A percentile compares a stretch with the other conserved stretches of the same genome.
phyloP scores from a whole-genome alignment of 306 rosid genomes.

The Abrus precatorius region DNA sequence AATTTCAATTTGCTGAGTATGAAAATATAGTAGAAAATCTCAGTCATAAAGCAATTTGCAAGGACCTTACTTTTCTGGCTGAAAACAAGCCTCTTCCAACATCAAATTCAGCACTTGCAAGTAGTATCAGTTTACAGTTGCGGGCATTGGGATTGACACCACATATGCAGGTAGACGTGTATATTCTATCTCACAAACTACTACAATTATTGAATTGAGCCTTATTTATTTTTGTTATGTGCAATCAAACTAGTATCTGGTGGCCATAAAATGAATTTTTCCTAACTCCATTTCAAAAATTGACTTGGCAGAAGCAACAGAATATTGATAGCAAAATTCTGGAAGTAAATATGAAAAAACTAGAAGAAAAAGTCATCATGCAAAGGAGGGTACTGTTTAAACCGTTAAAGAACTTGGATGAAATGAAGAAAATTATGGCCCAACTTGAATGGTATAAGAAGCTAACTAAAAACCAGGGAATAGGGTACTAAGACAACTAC shows the following conservation, averaged over 20 bases:
- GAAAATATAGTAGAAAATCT: slow-evolving; percentile 50
- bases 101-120: slow-evolving; percentile 34
- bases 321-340: background rate
- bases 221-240: too few relatives aligned
- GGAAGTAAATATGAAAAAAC: background rate
- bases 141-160: slow-evolving; percentile 48
- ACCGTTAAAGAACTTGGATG: slow-evolving; percentile 50
- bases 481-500: slow-evolving; percentile 76
- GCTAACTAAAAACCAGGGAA: background rate
- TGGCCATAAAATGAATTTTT: background rate
- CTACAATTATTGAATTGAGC: too few relatives aligned
- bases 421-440: slow-evolving; percentile 53
- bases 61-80: background rate
- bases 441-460: slow-evolving; percentile 78
- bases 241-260: too few relatives aligned
- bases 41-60: slow-evolving; percentile 30
- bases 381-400: slow-evolving; percentile 28
- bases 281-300: background rate
- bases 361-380: background rate
- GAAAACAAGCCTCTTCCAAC: background rate
- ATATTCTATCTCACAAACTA: too few relatives aligned
- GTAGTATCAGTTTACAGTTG: slow-evolving; percentile 54
- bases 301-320: slow-evolving; percentile 33
- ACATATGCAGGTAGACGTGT: slow-evolving; percentile 49
- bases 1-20: slow-evolving; percentile 38